Conservation (phyloP, 169 alveolate species). For the Cryptosporidium ryanae region DNA sequence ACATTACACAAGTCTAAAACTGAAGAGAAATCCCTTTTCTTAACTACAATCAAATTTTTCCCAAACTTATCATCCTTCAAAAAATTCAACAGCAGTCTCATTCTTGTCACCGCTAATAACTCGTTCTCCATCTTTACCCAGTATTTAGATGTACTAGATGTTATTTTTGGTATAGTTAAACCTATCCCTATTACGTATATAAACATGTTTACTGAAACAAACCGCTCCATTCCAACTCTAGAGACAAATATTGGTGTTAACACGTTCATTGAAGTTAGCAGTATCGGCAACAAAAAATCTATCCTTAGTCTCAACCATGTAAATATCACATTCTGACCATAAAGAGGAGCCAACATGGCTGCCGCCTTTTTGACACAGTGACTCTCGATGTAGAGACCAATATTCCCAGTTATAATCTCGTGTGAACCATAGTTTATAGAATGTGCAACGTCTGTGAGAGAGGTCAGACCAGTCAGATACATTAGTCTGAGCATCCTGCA, state of each 20-base stretch:
- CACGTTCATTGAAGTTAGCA: slow-evolving; percentile 21
- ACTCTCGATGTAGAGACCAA: neutral
- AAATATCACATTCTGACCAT: slow-evolving; percentile 31
- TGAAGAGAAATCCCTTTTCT: neutral
- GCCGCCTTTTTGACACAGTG: neutral
- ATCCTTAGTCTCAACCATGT: slow-evolving; percentile 59
- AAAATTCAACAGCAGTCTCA: slow-evolving; percentile 5
- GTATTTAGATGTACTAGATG: slow-evolving; percentile 38
- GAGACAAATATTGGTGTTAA: slow-evolving; percentile 20
- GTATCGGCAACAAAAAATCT: slow-evolving; percentile 46
- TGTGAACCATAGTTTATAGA: slow-evolving; percentile 37
- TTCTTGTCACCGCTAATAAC: slow-evolving; percentile 49
- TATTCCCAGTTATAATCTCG: neutral
- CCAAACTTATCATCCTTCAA: slow-evolving; percentile 14
- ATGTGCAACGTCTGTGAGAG: slow-evolving; percentile 23
- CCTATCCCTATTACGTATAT: slow-evolving; percentile 29
- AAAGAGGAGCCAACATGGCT: slow-evolving; percentile 23
- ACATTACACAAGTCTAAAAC: slow-evolving; percentile 15
- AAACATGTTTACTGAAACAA: neutral
- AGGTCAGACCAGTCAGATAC: slow-evolving; percentile 15
- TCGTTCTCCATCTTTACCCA: slow-evolving; percentile 68
- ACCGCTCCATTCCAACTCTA: neutral
- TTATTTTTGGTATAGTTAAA: slow-evolving; percentile 30
- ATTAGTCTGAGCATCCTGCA: slow-evolving; percentile 38
- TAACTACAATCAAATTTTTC: neutral